Percentiles rank a stretch among this genome's conserved stretches.
Evolutionary conservation across 2,329 filamentous ascomycete genomes (phyloP).

Genomic region (Madurella mycetomatis): DNA sequence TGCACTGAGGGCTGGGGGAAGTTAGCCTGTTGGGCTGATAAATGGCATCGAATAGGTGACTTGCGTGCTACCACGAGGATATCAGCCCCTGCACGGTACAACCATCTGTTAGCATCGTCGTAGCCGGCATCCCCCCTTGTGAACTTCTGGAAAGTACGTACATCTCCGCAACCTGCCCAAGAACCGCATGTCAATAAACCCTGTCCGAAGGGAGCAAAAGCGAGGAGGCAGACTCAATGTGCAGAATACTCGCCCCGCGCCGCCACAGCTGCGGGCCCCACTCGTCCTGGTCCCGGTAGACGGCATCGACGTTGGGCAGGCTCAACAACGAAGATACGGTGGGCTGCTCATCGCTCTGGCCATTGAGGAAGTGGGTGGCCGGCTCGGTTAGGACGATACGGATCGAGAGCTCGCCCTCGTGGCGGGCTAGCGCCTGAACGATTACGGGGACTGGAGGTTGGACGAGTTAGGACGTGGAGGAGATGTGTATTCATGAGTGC

Average conservation of each 20-base stretch:
- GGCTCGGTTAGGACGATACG: conserved; percentile 76
- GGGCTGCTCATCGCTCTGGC: conserved; percentile 75
- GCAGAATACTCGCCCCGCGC: conserved; percentile 73
- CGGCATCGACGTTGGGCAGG: conserved; percentile 69
- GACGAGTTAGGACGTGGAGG: background rate
- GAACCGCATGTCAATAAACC: background rate
- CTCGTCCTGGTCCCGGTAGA: conserved; percentile 83
- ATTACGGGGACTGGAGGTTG: conserved; percentile 48
- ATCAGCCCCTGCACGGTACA: conserved; percentile 22
- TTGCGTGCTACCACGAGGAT: conserved; percentile 25
- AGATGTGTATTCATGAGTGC: background rate
- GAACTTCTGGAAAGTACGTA: conserved; percentile 1
- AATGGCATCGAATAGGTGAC: background rate
- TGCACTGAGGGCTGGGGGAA: conserved; percentile 57
- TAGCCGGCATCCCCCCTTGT: background rate
- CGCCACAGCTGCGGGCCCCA: conserved; percentile 72
- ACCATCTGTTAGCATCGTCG: background rate
- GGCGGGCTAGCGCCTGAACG: conserved; percentile 49
- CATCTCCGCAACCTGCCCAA: conserved; percentile 16
- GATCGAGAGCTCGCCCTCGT: conserved; percentile 61
- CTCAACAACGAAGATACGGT: conserved; percentile 52
- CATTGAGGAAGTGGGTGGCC: conserved; percentile 69
- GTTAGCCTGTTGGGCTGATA: background rate
- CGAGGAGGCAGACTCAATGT: conserved; percentile 62
- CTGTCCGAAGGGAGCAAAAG: background rate